phyloP scores from a whole-genome alignment of 1,284 basidiomycete species.

The Peniophora sp. region DNA sequence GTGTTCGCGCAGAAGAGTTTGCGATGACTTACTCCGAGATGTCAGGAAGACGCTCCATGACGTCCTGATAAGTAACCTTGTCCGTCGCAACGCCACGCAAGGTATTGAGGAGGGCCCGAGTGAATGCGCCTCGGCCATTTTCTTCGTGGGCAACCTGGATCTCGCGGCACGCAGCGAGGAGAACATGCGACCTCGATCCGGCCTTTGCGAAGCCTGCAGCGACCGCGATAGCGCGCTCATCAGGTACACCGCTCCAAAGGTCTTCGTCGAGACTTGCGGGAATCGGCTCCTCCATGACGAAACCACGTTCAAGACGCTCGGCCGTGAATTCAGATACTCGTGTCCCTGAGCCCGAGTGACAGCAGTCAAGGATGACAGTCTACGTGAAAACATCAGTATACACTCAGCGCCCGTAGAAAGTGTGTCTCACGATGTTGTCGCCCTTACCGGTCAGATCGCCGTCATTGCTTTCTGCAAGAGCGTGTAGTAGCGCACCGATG shows the following conservation, averaged over 20 bases:
- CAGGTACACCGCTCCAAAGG: neutral
- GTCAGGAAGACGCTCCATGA: neutral
- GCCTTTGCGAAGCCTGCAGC: neutral
- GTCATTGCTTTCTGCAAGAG: too few species aligned
- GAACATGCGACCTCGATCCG: neutral
- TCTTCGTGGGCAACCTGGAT: neutral
- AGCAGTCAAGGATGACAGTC: conserved; percentile 1
- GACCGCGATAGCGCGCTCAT: neutral
- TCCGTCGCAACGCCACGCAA: neutral
- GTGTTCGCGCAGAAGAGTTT: neutral
- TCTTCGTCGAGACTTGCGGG: neutral
- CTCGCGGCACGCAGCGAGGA: neutral
- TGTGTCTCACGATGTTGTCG: conserved; percentile 1
- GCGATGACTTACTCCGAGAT: neutral
- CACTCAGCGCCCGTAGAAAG: too few species aligned
- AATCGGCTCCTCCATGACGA: neutral
- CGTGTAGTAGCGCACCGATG: too few species aligned
- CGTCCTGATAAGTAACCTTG: neutral
- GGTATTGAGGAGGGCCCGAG: neutral
- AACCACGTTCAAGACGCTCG: neutral
- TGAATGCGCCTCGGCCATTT: neutral
- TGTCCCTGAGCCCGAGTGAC: neutral
- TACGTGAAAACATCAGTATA: too few species aligned
- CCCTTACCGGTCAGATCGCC: neutral
- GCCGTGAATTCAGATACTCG: neutral